Base-by-base conservation (phyloP, 2,329 filamentous ascomycete species). In the Colletotrichum gloeosporioides region DNA sequence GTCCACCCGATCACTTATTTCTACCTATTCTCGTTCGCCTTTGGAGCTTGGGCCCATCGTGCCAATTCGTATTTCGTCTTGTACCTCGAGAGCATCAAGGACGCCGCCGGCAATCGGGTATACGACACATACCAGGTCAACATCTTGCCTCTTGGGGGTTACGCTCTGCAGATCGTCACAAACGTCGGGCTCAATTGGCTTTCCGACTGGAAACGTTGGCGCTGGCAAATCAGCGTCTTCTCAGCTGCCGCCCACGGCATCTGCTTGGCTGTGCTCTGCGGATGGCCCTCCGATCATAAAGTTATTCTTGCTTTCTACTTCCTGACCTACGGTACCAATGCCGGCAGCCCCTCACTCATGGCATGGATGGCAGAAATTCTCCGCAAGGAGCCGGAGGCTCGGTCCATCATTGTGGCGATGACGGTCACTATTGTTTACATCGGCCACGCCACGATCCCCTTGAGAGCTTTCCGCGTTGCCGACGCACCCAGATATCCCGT, bases 361-460 rank as follows among this genome's bases (percentile, higher is more conserved):
- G 84, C 84, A 0, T 86, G 84, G 84, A 81, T 86, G 67, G 83
- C 82, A 0, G 81, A 83, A 44, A 75, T 84, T 2, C 74, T 85
- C 73, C 77, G 83, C 18, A 83, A 82, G 16, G 84, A 85, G 55
- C 84, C 84, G 2, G 84, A 85, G 70, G 84, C 83, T 6, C 79
- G 84, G 12, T 81, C 84, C 2, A 82, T 85, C 27, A 78, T 85
- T 8, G 84, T 85, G 12, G 84, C 83, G 0, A 61, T 85, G 8
- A 84, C 84, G 0, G 82, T 86, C n/a, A 86, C 83, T 8, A 74
- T 86, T 4, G 84, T 86, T 1, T 86, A 86, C 34, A 77, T 84
- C 4, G 84, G 84, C 0, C 84, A 86, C 18, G 84, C 84, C 3
- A 86, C 84, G 0, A 85, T 85, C 5, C 85, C 85, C 0, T 79